Evolutionary conservation across 2,329 filamentous ascomycete genomes (phyloP), one percentile per base, ranked within the genome.

Genomic region (Aschersonia sp.): DNA sequence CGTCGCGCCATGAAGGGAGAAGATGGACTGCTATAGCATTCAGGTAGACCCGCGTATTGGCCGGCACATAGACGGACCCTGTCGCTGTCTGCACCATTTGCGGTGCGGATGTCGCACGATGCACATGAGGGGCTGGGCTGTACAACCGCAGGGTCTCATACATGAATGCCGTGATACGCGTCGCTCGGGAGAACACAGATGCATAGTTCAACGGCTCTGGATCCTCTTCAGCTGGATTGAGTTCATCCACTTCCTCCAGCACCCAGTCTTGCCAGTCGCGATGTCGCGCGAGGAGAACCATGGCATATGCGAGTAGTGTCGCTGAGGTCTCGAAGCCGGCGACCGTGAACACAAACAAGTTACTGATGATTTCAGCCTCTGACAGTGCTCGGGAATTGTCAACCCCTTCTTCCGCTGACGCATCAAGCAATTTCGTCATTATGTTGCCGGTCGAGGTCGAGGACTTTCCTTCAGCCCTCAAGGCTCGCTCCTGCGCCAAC

Each of bases 211-310:
- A 55, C 2, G 55, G 50, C 2, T 57, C 58, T 3, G 32, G n/a
- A 51, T 45, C 3, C 57, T 54, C 5, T 51, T 48, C 4, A 55
- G 45, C 2, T 53, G 51, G 40, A 32, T 5, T 47, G 30, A 53
- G 43, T 29, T 50, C 29, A 44, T 66, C 58, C 38, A 76, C 60
- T 53, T 78, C 75, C 47, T 71, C 71, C 6, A 59, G 58, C 3
- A 78, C 54, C 73, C 74, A 77, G 3, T 66, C 63, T 56, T 78
- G 74, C 59, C 68, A 69, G 46, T 71, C 55, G 0, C 71, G 70
- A 49, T 73, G 59, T 1, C 63, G 56, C 1, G 71, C 65, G 0
- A 77, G 60, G 4, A 74, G 56, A 1, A 65, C 62, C n/a, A 75
- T 53, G 3, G 70, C 66, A 51, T 70, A 78, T 1, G 67, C 63